These are phyloP conservation scores for Neofusicoccum sp. DNA, from an alignment of 2,329 filamentous ascomycete species.

Conservation along the genomic window DNA sequence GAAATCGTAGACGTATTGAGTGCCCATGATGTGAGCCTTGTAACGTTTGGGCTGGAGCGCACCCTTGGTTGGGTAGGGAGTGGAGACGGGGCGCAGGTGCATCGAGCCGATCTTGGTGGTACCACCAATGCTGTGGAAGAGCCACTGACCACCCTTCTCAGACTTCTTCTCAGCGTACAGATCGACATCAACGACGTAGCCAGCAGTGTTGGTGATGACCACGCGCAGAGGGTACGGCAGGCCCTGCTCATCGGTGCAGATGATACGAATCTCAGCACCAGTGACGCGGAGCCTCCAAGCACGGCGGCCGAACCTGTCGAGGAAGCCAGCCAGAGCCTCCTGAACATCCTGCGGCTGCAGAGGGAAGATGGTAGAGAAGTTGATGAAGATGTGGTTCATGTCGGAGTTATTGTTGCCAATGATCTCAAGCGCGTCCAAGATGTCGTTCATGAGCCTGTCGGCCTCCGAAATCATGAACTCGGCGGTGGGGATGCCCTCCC, in stretches of 20 bases:
- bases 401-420: constrained; percentile 99
- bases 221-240: constrained; percentile 89
- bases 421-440: constrained; percentile 95
- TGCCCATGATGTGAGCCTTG: constrained; percentile 99
- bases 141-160: constrained; percentile 89
- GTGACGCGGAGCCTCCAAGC: constrained; percentile 96
- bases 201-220: constrained; percentile 96
- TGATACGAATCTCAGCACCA: constrained; percentile 95
- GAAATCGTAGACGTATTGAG: constrained; percentile 99
- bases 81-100: constrained; percentile 86
- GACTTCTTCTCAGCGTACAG: constrained; percentile 97
- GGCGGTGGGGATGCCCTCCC: constrained; percentile 96
- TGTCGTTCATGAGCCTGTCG: constrained; percentile 94
- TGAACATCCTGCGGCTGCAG: constrained; percentile 87
- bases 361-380: constrained; percentile 96
- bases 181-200: constrained; percentile 96
- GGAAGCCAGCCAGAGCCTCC: constrained; percentile 87
- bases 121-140: constrained; percentile 96
- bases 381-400: constrained; percentile 99
- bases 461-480: constrained; percentile 98
- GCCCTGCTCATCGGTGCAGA: constrained; percentile 88
- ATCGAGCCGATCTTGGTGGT: constrained; percentile 93
- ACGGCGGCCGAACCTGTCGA: constrained; percentile 92
- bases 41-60: constrained; percentile 98
- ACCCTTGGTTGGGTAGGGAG: constrained; percentile 96